Evolutionary conservation across 2,329 filamentous ascomycete species (phyloP).

Genomic region (Aspergillus ochraceoroseus): DNA sequence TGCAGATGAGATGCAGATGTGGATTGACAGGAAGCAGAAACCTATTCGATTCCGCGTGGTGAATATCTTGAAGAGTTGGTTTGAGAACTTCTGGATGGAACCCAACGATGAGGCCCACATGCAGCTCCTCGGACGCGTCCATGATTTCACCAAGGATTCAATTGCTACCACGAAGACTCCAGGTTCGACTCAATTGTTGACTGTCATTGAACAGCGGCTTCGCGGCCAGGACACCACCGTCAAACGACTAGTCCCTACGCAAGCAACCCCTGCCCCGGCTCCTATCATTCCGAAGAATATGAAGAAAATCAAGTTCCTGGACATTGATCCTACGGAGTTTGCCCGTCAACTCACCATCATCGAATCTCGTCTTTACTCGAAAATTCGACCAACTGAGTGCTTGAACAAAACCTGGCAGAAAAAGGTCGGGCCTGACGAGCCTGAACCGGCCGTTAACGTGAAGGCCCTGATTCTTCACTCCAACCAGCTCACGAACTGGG

Average conservation of each 20-base stretch:
- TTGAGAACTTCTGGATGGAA: conserved; percentile 99
- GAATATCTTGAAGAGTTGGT: conserved; percentile 97
- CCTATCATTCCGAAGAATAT: conserved; percentile 98
- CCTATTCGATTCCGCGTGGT: conserved; percentile 93
- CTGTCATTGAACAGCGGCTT: conserved; percentile 80
- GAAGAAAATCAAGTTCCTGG: conserved; percentile 98
- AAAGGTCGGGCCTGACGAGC: conserved; percentile 68
- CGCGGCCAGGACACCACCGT: conserved; percentile 81
- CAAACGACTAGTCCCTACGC: conserved; percentile 79
- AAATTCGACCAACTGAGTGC: conserved; percentile 93
- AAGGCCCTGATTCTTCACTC: conserved; percentile 96
- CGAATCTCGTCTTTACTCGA: conserved; percentile 88
- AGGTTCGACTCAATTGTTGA: conserved; percentile 76
- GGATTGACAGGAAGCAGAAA: conserved; percentile 93
- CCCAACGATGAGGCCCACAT: conserved; percentile 79
- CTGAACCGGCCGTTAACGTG: conserved; percentile 83
- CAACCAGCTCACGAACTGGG: conserved; percentile 98
- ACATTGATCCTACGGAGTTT: conserved; percentile 94
- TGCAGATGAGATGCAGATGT: conserved; percentile 71
- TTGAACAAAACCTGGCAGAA: conserved; percentile 99
- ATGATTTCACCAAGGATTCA: conserved; percentile 83
- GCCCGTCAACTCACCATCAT: conserved; percentile 97
- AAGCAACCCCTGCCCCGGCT: conserved; percentile 73
- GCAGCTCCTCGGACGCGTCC: conserved; percentile 80
- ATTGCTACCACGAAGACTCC: conserved; percentile 92